These are phyloP conservation scores for Torrubiellomyces zombiae DNA, from an alignment of 2,329 filamentous ascomycete species.

Conservation along the genomic window DNA sequence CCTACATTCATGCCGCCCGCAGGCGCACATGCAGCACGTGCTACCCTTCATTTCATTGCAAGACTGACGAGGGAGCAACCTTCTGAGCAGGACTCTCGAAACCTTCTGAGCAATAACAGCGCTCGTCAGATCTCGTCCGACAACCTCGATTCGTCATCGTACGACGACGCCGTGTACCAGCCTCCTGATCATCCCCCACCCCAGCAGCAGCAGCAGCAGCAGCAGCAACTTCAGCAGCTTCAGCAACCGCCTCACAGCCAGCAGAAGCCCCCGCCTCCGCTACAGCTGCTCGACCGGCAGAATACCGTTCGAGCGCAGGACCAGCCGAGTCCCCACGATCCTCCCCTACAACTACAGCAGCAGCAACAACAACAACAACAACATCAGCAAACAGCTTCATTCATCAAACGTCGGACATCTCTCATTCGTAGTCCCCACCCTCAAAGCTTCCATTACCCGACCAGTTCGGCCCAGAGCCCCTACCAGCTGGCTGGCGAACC, in stretches of 20 bases:
- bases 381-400: slow-evolving; percentile 15
- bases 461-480: slow-evolving; percentile 5
- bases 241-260: too few relatives aligned
- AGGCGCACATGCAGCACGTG: too few relatives aligned
- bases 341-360: slow-evolving; percentile 8
- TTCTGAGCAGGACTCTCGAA: slow-evolving; percentile 25
- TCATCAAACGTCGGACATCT: too few relatives aligned
- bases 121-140: slow-evolving; percentile 32
- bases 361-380: slow-evolving; percentile 19
- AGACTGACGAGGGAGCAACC: too few relatives aligned
- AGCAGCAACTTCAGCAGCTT: slow-evolving; percentile 6
- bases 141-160: slow-evolving; percentile 23
- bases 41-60: too few relatives aligned
- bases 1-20: slow-evolving; percentile 7
- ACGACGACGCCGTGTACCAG: slow-evolving; percentile 27
- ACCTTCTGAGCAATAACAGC: slow-evolving; percentile 16
- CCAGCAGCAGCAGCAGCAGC: slow-evolving; percentile 17
- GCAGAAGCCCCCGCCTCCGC: too few relatives aligned
- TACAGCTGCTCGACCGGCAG: slow-evolving; percentile 10
- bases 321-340: slow-evolving; percentile 16
- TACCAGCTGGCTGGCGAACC: slow-evolving; percentile 21
- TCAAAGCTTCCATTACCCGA: slow-evolving; percentile 6
- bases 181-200: slow-evolving; percentile 8
- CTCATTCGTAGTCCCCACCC: slow-evolving; percentile 8
- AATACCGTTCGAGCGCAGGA: slow-evolving; percentile 11